phyloP scores from a whole-genome alignment of 495 filamentous ascomycete species.

The Aspergillus wentii region DNA sequence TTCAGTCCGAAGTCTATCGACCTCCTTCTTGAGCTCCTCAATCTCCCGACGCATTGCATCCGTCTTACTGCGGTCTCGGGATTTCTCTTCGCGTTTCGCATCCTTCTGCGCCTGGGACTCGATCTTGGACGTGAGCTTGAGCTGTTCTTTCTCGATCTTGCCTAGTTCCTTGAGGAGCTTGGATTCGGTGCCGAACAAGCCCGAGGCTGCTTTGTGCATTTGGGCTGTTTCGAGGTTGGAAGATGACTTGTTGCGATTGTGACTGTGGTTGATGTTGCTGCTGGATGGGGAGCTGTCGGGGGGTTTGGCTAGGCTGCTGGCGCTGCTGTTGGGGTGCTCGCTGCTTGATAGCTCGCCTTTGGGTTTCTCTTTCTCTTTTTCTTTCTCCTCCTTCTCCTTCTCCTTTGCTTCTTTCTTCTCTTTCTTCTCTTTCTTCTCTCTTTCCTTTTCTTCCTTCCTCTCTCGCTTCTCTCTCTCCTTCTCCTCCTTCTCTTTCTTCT shows the following conservation, averaged over 20 bases:
- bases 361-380: background rate
- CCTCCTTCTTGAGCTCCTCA: conserved; percentile 46
- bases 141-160: conserved; percentile 34
- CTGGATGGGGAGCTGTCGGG: conserved; percentile 1
- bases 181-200: conserved; percentile 28
- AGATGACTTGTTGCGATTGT: conserved; percentile 5
- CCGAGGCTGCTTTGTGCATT: conserved; percentile 23
- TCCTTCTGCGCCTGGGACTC: conserved; percentile 47
- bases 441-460: background rate
- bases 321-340: conserved; percentile 12
- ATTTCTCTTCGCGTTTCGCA: conserved; percentile 56
- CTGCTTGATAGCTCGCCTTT: background rate
- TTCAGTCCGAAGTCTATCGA: conserved; percentile 53
- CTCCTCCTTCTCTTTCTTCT: background rate
- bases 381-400: background rate
- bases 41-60: conserved; percentile 54
- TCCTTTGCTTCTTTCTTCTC: background rate
- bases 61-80: conserved; percentile 32
- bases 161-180: conserved; percentile 33
- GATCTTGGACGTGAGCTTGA: conserved; percentile 39
- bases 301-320: conserved; percentile 7
- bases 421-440: background rate
- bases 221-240: conserved; percentile 13
- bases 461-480: background rate
- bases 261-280: conserved; percentile 12